Conservation (phyloP, 305 asterid species). For the Petunia hybrid region DNA sequence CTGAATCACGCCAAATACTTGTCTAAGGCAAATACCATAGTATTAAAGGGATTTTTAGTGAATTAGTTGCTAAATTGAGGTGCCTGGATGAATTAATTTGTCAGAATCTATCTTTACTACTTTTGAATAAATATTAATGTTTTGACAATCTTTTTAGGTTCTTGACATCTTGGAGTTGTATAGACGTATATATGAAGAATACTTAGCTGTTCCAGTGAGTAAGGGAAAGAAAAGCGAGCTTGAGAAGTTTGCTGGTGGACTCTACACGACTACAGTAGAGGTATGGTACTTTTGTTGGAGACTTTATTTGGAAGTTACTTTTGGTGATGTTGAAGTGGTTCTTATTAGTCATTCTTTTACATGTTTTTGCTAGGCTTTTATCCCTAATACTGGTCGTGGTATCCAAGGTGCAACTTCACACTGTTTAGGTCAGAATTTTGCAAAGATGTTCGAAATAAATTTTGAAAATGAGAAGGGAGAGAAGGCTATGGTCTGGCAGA, state of each 20-base stretch:
- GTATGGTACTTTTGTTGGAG: constrained; percentile 41
- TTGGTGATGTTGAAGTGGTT: not conserved
- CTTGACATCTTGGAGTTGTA: constrained; percentile 88
- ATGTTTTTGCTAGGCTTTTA: constrained; percentile 66
- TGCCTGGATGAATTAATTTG: not conserved
- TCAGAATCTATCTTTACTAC: not conserved
- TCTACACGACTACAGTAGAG: constrained; percentile 98
- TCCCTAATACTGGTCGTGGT: constrained; percentile 96
- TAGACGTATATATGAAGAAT: constrained; percentile 92
- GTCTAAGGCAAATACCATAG: too few species aligned
- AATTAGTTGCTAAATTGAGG: not conserved
- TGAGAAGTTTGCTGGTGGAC: constrained; percentile 99
- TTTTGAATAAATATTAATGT: not conserved
- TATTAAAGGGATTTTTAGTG: too few species aligned
- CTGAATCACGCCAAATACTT: too few species aligned
- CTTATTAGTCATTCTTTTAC: not conserved
- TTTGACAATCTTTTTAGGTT: constrained; percentile 54
- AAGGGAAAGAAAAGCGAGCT: constrained; percentile 96
- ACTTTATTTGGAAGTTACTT: not conserved
- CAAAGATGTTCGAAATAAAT: constrained; percentile 91
- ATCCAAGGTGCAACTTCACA: constrained; percentile 99
- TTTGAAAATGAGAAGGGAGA: constrained; percentile 93
- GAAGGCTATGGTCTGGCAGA: constrained; percentile 95
- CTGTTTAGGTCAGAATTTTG: constrained; percentile 93
- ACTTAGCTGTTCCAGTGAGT: constrained; percentile 85